Percentiles rank a stretch among this genome's conserved stretches.
These are phyloP conservation scores for Davidsoniella australis DNA, from an alignment of 2,329 filamentous ascomycete species.

Conservation along the genomic window DNA sequence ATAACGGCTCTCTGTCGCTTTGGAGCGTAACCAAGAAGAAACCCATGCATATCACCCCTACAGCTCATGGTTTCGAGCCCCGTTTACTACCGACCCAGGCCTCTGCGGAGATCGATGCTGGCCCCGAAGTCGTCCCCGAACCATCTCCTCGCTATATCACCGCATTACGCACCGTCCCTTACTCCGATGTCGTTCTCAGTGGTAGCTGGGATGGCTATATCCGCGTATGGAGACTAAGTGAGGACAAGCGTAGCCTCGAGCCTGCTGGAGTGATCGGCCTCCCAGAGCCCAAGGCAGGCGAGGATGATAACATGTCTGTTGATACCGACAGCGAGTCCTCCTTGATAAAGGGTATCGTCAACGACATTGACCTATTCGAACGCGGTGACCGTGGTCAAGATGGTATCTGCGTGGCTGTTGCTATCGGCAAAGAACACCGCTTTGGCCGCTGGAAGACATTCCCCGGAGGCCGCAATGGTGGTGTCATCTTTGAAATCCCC, in stretches of 20 bases:
- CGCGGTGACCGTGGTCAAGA: constrained; percentile 58
- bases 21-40: constrained; percentile 95
- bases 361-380: constrained; percentile 77
- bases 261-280: constrained; percentile 44
- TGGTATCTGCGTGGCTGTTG: constrained; percentile 71
- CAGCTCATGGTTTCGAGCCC: constrained; percentile 74
- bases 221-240: constrained; percentile 66
- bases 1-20: constrained; percentile 72
- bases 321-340: constrained; percentile 15
- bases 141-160: constrained; percentile 78
- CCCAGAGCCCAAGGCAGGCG: constrained; percentile 13
- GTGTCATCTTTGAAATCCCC: constrained; percentile 74
- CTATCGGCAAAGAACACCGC: constrained; percentile 70
- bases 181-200: constrained; percentile 75
- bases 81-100: constrained; percentile 48
- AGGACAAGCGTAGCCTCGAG: constrained; percentile 68
- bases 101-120: constrained; percentile 53
- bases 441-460: constrained; percentile 65
- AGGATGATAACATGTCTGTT: constrained; percentile 18
- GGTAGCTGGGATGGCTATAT: constrained; percentile 91
- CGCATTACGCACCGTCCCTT: constrained; percentile 69
- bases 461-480: constrained; percentile 55
- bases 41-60: constrained; percentile 59
- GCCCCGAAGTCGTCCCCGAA: constrained; percentile 39
- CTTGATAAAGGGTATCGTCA: constrained; percentile 58